These are phyloP conservation scores for Luvunga scandens DNA, from an alignment of 345 rosid species.

Conservation along the genomic window DNA sequence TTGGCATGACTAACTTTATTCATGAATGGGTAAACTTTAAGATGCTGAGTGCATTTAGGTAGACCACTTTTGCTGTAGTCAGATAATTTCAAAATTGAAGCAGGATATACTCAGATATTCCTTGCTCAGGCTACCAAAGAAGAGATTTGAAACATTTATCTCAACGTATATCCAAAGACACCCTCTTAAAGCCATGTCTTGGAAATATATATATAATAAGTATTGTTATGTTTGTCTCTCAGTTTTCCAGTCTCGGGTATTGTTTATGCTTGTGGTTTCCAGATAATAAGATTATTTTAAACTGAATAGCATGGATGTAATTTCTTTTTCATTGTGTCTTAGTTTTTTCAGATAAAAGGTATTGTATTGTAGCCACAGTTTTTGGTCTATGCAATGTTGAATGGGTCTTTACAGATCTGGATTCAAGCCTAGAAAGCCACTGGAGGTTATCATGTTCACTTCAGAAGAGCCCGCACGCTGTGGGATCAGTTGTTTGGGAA, in stretches of 20 bases:
- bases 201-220: background rate
- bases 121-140: background rate
- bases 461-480: constrained; percentile 96
- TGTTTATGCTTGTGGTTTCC: background rate
- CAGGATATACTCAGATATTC: background rate
- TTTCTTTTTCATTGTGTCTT: constrained; percentile 1
- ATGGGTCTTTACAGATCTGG: constrained; percentile 53
- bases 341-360: background rate
- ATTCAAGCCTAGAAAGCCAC: constrained; percentile 74
- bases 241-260: background rate
- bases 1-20: background rate
- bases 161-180: background rate
- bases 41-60: background rate
- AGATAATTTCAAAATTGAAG: background rate
- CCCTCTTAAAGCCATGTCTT: background rate
- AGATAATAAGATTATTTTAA: background rate
- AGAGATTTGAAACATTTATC: constrained; percentile 1
- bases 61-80: background rate
- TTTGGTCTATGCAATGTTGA: constrained; percentile 16
- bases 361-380: background rate
- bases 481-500: constrained; percentile 95
- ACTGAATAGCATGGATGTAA: background rate
- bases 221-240: background rate
- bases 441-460: constrained; percentile 84
- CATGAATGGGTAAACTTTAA: background rate